A percentile compares a stretch with the other conserved stretches of the same genome.
Conservation (phyloP, 2,329 filamentous ascomycete species). For the Xylaria sp. region DNA sequence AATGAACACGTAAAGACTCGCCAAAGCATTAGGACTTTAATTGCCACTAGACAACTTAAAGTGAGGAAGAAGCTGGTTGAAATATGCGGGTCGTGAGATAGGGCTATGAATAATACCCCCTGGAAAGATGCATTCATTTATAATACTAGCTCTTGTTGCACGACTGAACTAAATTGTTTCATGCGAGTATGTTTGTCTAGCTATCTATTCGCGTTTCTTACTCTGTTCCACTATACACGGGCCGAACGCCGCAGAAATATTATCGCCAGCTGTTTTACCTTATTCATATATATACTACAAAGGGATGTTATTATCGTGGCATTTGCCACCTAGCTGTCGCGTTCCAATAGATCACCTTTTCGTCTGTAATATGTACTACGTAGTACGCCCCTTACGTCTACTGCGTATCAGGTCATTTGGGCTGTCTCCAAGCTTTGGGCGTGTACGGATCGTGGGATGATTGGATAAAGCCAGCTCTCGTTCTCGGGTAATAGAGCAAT, state of each 20-base stretch:
- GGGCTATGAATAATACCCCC: too few species aligned
- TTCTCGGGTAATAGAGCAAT: not conserved
- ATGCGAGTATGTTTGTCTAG: not conserved
- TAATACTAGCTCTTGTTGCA: too few species aligned
- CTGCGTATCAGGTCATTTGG: not conserved
- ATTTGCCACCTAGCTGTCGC: too few species aligned
- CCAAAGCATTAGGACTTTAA: too few species aligned
- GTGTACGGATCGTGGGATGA: constrained; percentile 1
- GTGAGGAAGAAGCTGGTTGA: too few species aligned
- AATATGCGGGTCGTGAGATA: too few species aligned
- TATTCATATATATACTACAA: not conserved
- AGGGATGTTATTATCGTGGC: too few species aligned
- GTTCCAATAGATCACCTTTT: not conserved
- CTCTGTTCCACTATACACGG: not conserved
- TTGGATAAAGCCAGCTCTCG: constrained; percentile 10
- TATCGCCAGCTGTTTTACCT: not conserved
- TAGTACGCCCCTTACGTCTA: not conserved
- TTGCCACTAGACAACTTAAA: too few species aligned
- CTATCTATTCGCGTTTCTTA: not conserved
- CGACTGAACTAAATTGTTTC: too few species aligned
- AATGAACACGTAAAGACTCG: too few species aligned
- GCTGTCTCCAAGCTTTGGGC: not conserved
- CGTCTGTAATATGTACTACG: not conserved
- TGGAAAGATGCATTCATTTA: too few species aligned
- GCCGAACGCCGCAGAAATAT: not conserved